These are phyloP conservation scores for Zalaria sp. DNA, from an alignment of 2,329 filamentous ascomycete species.

Conservation along the genomic window DNA sequence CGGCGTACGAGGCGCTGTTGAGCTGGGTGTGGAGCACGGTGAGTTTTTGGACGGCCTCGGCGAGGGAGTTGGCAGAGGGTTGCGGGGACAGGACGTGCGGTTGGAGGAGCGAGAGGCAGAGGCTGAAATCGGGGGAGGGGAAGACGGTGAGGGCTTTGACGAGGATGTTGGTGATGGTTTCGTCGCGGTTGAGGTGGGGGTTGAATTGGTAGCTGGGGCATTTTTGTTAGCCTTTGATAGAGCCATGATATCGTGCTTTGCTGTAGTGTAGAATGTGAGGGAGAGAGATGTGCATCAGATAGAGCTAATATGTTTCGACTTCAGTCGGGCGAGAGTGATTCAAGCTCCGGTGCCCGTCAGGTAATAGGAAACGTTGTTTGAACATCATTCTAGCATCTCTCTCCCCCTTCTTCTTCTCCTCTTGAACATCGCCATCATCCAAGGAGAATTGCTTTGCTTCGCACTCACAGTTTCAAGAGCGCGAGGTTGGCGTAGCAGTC, in stretches of 20 bases:
- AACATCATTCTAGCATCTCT: slow-evolving; percentile 40
- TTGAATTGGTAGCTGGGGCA: slow-evolving; percentile 88
- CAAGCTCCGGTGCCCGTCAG: slow-evolving; percentile 51
- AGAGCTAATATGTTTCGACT: slow-evolving; percentile 56
- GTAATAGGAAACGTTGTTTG: slow-evolving; percentile 97
- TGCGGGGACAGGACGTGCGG: slow-evolving; percentile 58
- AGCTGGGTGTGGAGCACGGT: slow-evolving; percentile 73
- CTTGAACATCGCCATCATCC: not conserved
- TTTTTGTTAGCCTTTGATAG: not conserved
- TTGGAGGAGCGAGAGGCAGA: slow-evolving; percentile 85
- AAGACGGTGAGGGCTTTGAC: slow-evolving; percentile 97
- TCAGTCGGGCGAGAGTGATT: slow-evolving; percentile 46
- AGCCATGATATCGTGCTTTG: not conserved
- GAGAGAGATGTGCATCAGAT: slow-evolving; percentile 42
- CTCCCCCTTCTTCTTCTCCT: not conserved
- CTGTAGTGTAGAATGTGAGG: not conserved
- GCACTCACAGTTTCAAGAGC: slow-evolving; percentile 85
- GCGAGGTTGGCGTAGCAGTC: slow-evolving; percentile 97
- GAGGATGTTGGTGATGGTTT: slow-evolving; percentile 97
- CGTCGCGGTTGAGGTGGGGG: slow-evolving; percentile 90
- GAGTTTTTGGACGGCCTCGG: slow-evolving; percentile 84
- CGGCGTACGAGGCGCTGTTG: slow-evolving; percentile 75
- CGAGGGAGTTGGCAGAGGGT: slow-evolving; percentile 44
- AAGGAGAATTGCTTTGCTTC: not conserved
- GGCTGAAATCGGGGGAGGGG: slow-evolving; percentile 87